Conservation (phyloP, 2,329 filamentous ascomycete species). For the Fusarium bactridioides region DNA sequence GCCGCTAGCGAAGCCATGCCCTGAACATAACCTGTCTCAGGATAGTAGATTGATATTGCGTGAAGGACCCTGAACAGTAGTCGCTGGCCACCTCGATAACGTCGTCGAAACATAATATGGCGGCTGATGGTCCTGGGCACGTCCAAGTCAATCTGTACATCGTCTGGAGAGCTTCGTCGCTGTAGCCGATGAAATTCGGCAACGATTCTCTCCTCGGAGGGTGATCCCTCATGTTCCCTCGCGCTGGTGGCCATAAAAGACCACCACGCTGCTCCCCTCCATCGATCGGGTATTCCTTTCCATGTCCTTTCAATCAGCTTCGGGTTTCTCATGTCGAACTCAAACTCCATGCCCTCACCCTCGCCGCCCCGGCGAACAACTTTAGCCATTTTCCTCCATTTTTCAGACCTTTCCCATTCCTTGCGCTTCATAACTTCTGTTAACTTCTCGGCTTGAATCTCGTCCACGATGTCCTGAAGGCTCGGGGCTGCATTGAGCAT, state of each 20-base stretch:
- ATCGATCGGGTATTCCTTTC: slow-evolving; percentile 98
- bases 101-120: slow-evolving; percentile 95
- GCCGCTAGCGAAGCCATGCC: slow-evolving; percentile 96
- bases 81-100: slow-evolving; percentile 92
- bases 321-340: slow-evolving; percentile 82
- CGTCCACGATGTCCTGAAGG: slow-evolving; percentile 63
- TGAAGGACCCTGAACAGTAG: slow-evolving; percentile 93
- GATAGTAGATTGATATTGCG: slow-evolving; percentile 88
- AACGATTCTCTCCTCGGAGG: slow-evolving; percentile 75
- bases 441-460: slow-evolving; percentile 60
- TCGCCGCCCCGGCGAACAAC: slow-evolving; percentile 59
- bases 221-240: slow-evolving; percentile 65
- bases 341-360: slow-evolving; percentile 66
- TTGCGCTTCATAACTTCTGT: slow-evolving; percentile 67
- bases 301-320: slow-evolving; percentile 91
- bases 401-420: slow-evolving; percentile 69
- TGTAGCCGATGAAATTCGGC: slow-evolving; percentile 77
- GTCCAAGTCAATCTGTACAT: slow-evolving; percentile 96
- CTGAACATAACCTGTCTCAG: slow-evolving; percentile 93
- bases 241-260: slow-evolving; percentile 86
- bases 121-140: slow-evolving; percentile 93
- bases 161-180: slow-evolving; percentile 79
- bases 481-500: slow-evolving; percentile 70
- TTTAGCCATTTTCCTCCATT: slow-evolving; percentile 73
- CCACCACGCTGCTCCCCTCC: slow-evolving; percentile 94